Conservation (phyloP, 371 early-diverging fungal genomes). For the Mucor racemosus region DNA sequence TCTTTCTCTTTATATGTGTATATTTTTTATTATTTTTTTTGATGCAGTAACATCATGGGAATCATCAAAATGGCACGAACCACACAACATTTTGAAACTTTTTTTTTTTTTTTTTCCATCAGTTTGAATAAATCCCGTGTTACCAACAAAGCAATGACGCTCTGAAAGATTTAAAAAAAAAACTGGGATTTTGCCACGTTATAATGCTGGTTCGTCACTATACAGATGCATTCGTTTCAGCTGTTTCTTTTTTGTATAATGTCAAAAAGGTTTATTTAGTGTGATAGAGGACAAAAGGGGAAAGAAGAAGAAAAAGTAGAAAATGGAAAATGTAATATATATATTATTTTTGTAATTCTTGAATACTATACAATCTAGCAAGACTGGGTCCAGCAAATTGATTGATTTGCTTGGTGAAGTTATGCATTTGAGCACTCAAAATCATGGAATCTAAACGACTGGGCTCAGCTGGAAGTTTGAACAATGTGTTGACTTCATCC, state of each 20-base stretch:
- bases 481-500: conserved; percentile 74
- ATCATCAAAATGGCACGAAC: conserved; percentile 12
- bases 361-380: conserved; percentile 79
- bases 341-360: conserved; percentile 75
- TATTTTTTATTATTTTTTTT: not conserved
- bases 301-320: not conserved
- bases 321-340: not conserved
- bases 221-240: conserved; percentile 8
- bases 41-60: conserved; percentile 9
- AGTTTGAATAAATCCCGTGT: conserved; percentile 7
- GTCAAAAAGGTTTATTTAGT: conserved; percentile 10
- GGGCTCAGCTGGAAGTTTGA: conserved; percentile 83
- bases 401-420: conserved; percentile 90
- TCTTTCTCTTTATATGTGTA: conserved; percentile 1
- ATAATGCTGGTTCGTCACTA: conserved; percentile 14
- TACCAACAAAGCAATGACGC: conserved; percentile 7
- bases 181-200: conserved; percentile 8
- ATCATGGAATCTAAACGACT: conserved; percentile 89
- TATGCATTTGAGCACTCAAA: conserved; percentile 87
- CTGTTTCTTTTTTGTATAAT: conserved; percentile 1
- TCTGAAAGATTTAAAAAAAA: conserved; percentile 9
- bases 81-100: conserved; percentile 14
- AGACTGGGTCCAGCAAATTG: conserved; percentile 90
- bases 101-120: not conserved
- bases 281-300: not conserved